Conservation (phyloP, 2,329 filamentous ascomycete genomes). For the Exophiala calicioides region DNA sequence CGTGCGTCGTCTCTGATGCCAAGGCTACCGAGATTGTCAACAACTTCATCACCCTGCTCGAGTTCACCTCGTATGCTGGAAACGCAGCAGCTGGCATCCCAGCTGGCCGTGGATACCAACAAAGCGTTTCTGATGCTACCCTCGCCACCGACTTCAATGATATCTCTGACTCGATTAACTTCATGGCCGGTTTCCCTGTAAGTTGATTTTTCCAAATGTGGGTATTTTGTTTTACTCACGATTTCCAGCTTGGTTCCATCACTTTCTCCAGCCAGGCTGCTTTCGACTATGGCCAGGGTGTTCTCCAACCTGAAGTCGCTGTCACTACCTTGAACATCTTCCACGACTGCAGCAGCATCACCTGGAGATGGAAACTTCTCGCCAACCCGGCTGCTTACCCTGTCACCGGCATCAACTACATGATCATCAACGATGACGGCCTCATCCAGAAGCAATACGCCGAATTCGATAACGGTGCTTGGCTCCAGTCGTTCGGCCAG, state of each 20-base stretch:
- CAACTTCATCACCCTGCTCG: constrained; percentile 27
- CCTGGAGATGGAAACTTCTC: constrained; percentile 28
- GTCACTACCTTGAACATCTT: constrained; percentile 25
- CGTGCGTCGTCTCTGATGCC: constrained; percentile 24
- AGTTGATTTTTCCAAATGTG: constrained; percentile 10
- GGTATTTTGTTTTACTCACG: neutral
- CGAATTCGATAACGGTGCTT: constrained; percentile 31
- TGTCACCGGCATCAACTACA: constrained; percentile 30
- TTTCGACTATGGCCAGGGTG: constrained; percentile 29
- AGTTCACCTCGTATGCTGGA: constrained; percentile 26
- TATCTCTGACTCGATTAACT: constrained; percentile 33
- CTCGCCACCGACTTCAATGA: constrained; percentile 26
- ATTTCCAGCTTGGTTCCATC: constrained; percentile 26
- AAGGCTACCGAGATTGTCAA: constrained; percentile 22
- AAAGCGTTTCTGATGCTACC: constrained; percentile 24
- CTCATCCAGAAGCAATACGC: constrained; percentile 29
- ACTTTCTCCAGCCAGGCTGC: constrained; percentile 26
- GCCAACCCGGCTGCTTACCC: constrained; percentile 16
- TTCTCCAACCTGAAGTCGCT: constrained; percentile 17
- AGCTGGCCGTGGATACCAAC: constrained; percentile 24
- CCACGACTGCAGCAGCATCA: constrained; percentile 29
- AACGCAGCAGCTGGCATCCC: constrained; percentile 6
- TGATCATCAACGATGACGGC: constrained; percentile 24
- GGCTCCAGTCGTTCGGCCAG: constrained; percentile 28
- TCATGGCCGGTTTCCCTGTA: constrained; percentile 32